Percentiles rank a stretch among this genome's conserved stretches.
These are phyloP conservation scores for Arachnopeziza araneosa DNA, from an alignment of 2,329 filamentous ascomycete species.

Conservation along the genomic window DNA sequence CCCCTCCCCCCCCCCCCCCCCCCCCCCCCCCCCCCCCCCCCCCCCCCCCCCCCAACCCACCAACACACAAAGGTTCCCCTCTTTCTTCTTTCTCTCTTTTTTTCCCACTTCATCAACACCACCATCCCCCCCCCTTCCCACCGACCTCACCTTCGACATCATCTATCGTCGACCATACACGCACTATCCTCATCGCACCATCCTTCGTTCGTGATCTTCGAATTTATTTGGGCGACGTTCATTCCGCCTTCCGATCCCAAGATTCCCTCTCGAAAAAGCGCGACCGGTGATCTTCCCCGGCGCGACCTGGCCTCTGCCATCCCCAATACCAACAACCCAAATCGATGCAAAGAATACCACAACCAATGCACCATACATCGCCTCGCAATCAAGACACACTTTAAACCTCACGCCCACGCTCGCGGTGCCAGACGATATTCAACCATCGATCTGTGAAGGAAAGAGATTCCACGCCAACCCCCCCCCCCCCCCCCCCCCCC, in stretches of 20 bases:
- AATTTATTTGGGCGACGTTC: conserved; percentile 19
- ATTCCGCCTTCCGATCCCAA: conserved; percentile 20
- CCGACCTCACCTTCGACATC: conserved; percentile 14
- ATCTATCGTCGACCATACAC: conserved; percentile 6
- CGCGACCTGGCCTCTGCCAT: conserved; percentile 30
- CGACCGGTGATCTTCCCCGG: conserved; percentile 20
- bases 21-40: conserved; percentile 17
- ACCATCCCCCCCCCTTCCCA: conserved; percentile 24
- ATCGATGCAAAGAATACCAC: conserved; percentile 51
- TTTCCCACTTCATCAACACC: conserved; percentile 24
- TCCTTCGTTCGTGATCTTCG: conserved; percentile 12
- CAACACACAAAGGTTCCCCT: conserved; percentile 20
- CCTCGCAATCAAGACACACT: conserved; percentile 54
- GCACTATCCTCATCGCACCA: conserved; percentile 21
- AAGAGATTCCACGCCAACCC: conserved; percentile 4
- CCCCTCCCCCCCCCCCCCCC: conserved; percentile 16
- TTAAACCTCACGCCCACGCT: conserved; percentile 56
- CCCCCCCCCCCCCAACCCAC: conserved; percentile 17
- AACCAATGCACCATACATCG: conserved; percentile 48
- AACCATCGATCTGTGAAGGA: conserved; percentile 31
- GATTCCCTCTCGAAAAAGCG: conserved; percentile 17
- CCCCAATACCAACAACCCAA: conserved; percentile 31
- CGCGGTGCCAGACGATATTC: conserved; percentile 33
- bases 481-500: not conserved
- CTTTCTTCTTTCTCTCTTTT: conserved; percentile 17